These are phyloP conservation scores for Plicaturopsis crispa DNA, from an alignment of 768 basidiomycete genomes.

Conservation along the genomic window DNA sequence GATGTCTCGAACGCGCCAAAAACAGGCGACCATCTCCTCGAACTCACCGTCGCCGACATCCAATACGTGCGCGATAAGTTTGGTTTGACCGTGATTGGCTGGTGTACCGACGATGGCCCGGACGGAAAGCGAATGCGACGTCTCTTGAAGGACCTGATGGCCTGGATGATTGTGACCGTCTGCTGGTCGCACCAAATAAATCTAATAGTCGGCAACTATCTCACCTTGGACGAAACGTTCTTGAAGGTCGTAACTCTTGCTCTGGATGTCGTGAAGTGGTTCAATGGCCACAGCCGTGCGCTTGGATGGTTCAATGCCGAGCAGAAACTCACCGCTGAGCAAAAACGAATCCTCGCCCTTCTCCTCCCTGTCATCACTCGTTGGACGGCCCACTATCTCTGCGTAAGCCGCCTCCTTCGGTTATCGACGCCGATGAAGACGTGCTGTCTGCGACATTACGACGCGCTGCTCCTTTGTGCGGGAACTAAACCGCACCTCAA, in stretches of 20 bases:
- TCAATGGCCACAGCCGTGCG: slow-evolving; percentile 23
- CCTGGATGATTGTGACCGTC: slow-evolving; percentile 9
- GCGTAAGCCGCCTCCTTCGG: slow-evolving; percentile 14
- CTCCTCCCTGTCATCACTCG: slow-evolving; percentile 24
- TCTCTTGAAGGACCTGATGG: slow-evolving; percentile 8
- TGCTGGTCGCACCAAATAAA: slow-evolving; percentile 26
- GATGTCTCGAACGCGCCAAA: slow-evolving; percentile 17
- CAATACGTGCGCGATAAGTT: slow-evolving; percentile 7
- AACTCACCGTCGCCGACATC: slow-evolving; percentile 14
- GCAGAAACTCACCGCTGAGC: slow-evolving; percentile 10
- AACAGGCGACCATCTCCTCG: slow-evolving; percentile 17
- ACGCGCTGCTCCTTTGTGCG: slow-evolving; percentile 6
- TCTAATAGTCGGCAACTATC: slow-evolving; percentile 26
- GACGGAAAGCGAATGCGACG: slow-evolving; percentile 11
- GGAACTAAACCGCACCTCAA: slow-evolving; percentile 8
- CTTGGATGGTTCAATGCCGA: slow-evolving; percentile 19
- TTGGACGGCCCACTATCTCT: slow-evolving; percentile 23
- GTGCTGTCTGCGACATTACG: slow-evolving; percentile 6
- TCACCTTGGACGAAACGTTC: slow-evolving; percentile 12
- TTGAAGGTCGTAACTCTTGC: slow-evolving; percentile 11
- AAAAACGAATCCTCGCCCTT: slow-evolving; percentile 11
- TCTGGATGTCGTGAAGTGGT: slow-evolving; percentile 19
- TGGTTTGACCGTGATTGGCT: slow-evolving; percentile 7
- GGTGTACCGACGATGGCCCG: slow-evolving; percentile 15
- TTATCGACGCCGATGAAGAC: slow-evolving; percentile 10